phyloP scores from a whole-genome alignment of 2,329 filamentous ascomycete genomes.

The Colletotrichum sp. region DNA sequence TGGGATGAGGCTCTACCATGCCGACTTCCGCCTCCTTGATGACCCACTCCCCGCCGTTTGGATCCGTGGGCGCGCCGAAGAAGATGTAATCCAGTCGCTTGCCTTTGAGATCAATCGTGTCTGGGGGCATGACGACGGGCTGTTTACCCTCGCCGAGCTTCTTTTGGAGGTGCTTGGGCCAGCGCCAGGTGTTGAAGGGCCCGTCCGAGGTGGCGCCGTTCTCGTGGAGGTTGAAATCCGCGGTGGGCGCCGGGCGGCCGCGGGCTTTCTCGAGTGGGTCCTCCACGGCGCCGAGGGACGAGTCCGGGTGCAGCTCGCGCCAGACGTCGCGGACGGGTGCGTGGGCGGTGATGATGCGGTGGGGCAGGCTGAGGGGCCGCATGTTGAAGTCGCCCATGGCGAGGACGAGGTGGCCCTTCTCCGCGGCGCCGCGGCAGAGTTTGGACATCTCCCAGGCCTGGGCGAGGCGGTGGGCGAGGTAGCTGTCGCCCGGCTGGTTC shows the following conservation, averaged over 20 bases:
- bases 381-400: constrained; percentile 97
- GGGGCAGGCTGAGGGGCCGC: constrained; percentile 84
- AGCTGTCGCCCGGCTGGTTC: constrained; percentile 77
- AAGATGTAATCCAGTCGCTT: constrained; percentile 97
- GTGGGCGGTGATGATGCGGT: constrained; percentile 81
- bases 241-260: constrained; percentile 72
- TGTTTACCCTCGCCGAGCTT: constrained; percentile 68
- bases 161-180: constrained; percentile 75
- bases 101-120: constrained; percentile 73
- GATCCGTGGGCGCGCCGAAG: constrained; percentile 52
- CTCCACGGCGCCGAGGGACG: constrained; percentile 76
- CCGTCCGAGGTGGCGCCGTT: constrained; percentile 91
- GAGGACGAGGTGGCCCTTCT: constrained; percentile 82
- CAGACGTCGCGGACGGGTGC: constrained; percentile 83
- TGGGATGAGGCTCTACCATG: constrained; percentile 82
- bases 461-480: constrained; percentile 87
- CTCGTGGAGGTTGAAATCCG: constrained; percentile 75
- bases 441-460: constrained; percentile 97
- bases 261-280: constrained; percentile 72
- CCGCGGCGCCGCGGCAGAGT: constrained; percentile 80
- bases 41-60: constrained; percentile 59
- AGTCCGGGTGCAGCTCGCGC: constrained; percentile 83
- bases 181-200: constrained; percentile 91
- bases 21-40: constrained; percentile 75
- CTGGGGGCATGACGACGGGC: constrained; percentile 64